Base-by-base conservation (phyloP, 208 protist genomes). In the Histomonas meleagridis region DNA sequence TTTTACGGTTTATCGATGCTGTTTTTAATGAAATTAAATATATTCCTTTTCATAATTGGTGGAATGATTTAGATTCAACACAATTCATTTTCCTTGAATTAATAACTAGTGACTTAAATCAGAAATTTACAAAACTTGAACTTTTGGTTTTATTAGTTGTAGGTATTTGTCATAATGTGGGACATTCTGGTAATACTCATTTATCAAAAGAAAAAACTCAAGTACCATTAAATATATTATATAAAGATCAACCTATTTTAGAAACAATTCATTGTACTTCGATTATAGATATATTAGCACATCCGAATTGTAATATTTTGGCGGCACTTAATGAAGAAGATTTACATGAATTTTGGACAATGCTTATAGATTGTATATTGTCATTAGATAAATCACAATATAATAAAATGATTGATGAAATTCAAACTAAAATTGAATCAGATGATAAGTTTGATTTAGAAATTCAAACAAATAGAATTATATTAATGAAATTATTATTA, bases 221-320 rank as follows among this genome's bases (percentile, higher is more conserved):
- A 55, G 46, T 28, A 32, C 26, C 76, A 38, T 49, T 86, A 1
- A 48, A 43, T 55, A n/a, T 55, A 7, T 28, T 86, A 0, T 86
- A 86, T 86, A 86, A 86, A 49, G 76, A 86, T 55, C 76, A 86
- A 16, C 76, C 76, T 38, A 46, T 86, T 32, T 40, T 51, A 23
- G 76, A 86, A 16, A 86, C 46, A 55, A 57, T 86, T 28, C 46
- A 86, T 55, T 86, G 76, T 35, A 18, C 76, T 32, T 43, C 76
- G 3, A 10, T 55, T 1, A 86, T 86, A 9, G 38, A 86, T 16
- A 9, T 86, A 0, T 28, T 86, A 0, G 23, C 76, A 55, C 40
- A 86, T 3, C 76, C 76, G 55, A 86, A 40, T 16, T 86, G 76
- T 46, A 86, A 86, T 46, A 86, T 86, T 49, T 38, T 86, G 2